Percentiles rank a stretch among this genome's conserved stretches.
These are phyloP conservation scores for Neurospora sp. DNA, from an alignment of 495 filamentous ascomycete genomes.

Conservation along the genomic window DNA sequence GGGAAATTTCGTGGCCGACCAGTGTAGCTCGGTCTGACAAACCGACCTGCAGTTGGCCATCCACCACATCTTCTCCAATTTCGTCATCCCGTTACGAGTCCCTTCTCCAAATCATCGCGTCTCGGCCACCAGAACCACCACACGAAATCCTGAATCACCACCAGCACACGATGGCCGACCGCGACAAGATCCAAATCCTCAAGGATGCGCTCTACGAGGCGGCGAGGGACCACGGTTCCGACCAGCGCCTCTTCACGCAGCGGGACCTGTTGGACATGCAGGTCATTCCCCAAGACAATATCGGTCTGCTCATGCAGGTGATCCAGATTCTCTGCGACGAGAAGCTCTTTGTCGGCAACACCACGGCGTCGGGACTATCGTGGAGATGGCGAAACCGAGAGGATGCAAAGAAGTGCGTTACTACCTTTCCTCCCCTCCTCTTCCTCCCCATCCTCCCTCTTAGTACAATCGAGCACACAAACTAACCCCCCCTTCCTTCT, in stretches of 20 bases:
- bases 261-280: conserved; percentile 52
- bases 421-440: background rate
- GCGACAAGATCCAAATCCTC: conserved; percentile 19
- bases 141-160: background rate
- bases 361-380: conserved; percentile 43
- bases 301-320: conserved; percentile 47
- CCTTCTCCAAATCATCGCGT: background rate
- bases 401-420: conserved; percentile 61
- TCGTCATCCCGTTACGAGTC: background rate
- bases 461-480: background rate
- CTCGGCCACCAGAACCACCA: background rate
- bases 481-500: background rate
- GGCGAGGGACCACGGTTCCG: conserved; percentile 23
- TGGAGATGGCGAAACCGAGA: conserved; percentile 59
- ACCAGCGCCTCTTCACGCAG: conserved; percentile 53
- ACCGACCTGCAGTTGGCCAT: background rate
- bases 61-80: background rate
- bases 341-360: conserved; percentile 54
- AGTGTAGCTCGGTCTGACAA: background rate
- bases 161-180: conserved; percentile 9
- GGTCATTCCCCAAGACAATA: conserved; percentile 50
- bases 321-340: conserved; percentile 55
- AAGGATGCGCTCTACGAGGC: conserved; percentile 26
- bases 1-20: conserved; percentile 12
- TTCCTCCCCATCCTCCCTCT: background rate